Evolutionary conservation across 1,284 basidiomycete genomes (phyloP).

Genomic region (Melampsora americana): DNA sequence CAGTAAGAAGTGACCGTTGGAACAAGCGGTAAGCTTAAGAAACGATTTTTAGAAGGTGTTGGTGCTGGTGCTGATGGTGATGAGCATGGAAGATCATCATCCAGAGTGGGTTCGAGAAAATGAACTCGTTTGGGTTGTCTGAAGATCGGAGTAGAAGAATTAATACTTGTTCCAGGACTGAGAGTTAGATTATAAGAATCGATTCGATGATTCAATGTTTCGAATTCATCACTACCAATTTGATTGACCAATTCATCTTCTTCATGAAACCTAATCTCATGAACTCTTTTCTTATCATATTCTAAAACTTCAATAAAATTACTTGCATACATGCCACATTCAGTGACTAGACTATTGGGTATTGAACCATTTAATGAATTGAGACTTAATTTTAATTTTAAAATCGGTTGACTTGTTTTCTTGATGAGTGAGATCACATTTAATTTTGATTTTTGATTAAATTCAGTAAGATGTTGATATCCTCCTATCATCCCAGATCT

Average conservation of each 20-base stretch:
- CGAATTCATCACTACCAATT: neutral
- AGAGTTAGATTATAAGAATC: neutral
- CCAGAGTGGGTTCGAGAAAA: neutral
- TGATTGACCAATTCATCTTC: neutral
- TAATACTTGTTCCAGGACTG: neutral
- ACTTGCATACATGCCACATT: slow-evolving; percentile 3
- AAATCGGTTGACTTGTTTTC: slow-evolving; percentile 3
- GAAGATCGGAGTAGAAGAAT: neutral
- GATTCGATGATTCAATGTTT: neutral
- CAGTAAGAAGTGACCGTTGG: neutral
- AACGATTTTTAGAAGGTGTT: neutral
- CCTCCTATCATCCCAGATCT: neutral
- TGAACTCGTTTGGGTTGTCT: neutral
- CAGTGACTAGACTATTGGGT: neutral
- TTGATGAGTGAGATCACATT: neutral
- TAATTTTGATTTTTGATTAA: neutral
- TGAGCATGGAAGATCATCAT: neutral
- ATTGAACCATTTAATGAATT: neutral
- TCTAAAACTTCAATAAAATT: slow-evolving; percentile 7
- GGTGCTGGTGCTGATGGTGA: neutral
- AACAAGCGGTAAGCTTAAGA: neutral
- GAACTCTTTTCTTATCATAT: slow-evolving; percentile 2
- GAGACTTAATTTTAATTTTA: neutral
- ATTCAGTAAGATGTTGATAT: neutral
- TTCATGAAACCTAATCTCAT: neutral